These are phyloP conservation scores for Trichoderma sp. DNA, from an alignment of 2,329 filamentous ascomycete genomes.

Conservation along the genomic window DNA sequence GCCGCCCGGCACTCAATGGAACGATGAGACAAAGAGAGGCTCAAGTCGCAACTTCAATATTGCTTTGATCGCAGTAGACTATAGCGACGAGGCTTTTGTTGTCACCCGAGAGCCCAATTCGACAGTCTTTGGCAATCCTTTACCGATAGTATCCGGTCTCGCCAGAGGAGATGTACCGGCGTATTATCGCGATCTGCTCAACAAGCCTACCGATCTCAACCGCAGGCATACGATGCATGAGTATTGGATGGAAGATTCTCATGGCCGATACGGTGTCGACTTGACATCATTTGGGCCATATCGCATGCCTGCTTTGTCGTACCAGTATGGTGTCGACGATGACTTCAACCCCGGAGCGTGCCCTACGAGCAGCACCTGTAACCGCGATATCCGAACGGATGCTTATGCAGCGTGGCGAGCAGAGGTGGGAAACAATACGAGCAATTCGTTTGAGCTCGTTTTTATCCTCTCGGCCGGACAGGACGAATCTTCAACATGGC, in stretches of 20 bases:
- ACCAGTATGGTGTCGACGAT: slow-evolving; percentile 56
- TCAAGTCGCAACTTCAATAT: slow-evolving; percentile 59
- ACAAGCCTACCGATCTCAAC: slow-evolving; percentile 54
- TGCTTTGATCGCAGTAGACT: slow-evolving; percentile 57
- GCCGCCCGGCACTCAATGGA: slow-evolving; percentile 54
- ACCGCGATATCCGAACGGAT: slow-evolving; percentile 53
- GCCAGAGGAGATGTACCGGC: slow-evolving; percentile 51
- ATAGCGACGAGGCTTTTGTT: slow-evolving; percentile 53
- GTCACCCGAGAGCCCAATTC: slow-evolving; percentile 51
- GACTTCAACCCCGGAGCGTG: slow-evolving; percentile 55
- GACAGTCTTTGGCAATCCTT: slow-evolving; percentile 56
- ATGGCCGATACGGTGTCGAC: slow-evolving; percentile 56
- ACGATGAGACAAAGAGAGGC: slow-evolving; percentile 49
- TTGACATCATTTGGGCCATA: slow-evolving; percentile 58
- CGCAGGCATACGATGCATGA: slow-evolving; percentile 58
- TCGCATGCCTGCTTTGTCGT: slow-evolving; percentile 50
- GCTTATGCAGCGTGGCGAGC: slow-evolving; percentile 53
- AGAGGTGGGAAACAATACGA: slow-evolving; percentile 56
- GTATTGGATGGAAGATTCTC: slow-evolving; percentile 62
- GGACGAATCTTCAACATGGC: slow-evolving; percentile 60
- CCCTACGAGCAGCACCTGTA: slow-evolving; percentile 48
- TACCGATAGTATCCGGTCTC: slow-evolving; percentile 47
- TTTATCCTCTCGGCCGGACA: slow-evolving; percentile 60
- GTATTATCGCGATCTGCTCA: slow-evolving; percentile 57
- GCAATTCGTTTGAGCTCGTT: slow-evolving; percentile 53